Evolutionary conservation across 2,329 filamentous ascomycete species (phyloP), one percentile per base, ranked within the genome.

Genomic region (Pseudogymnoascus sp.): DNA sequence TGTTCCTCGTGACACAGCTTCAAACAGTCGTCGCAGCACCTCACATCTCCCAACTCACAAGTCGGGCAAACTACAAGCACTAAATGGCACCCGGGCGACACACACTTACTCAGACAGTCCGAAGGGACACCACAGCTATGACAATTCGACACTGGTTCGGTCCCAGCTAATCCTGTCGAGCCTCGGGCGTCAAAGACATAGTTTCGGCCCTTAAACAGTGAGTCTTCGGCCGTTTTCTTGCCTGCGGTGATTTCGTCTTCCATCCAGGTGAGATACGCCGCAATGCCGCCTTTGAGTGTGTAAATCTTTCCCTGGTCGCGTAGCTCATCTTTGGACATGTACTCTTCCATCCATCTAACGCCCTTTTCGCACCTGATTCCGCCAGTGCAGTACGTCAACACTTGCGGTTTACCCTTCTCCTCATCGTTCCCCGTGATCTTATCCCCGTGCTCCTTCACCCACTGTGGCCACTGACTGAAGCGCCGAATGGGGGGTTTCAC

Each of bases 181-280:
- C 72, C 72, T 64, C 72, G 67, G 1, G 70, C 71, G 66, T 74
- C 72, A 65, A 74, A 74, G 7, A 74, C 72, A 59, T 71, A 74
- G 28, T 74, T 73, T 50, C 66, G 67, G 5, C 72, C 72, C 56
- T 67, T 68, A 53, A 73, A 74, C 3, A 73, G 59, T 31, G 67
- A 70, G 1, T 74, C 70, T 8, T 67, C 61, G 6, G 68, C 46
- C 8, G 3, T 61, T 42, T 69, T 74, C 16, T 67, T 69, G 6
- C 70, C 70, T n/a, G 37, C 37, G 4, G 56, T 50, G 34, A 74
- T 71, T 59, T 74, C 72, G 18, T 68, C 65, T n/a, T 73, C 71
- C 66, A 74, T 72, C 72, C 72, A 74, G 1, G 67, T 66, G 28
- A 74, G 50, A 61, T 74, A 74, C 12, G 69, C 70, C 10, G 71